These are phyloP conservation scores for Leucaena leucocephala DNA, from an alignment of 306 rosid genomes.

Conservation along the genomic window DNA sequence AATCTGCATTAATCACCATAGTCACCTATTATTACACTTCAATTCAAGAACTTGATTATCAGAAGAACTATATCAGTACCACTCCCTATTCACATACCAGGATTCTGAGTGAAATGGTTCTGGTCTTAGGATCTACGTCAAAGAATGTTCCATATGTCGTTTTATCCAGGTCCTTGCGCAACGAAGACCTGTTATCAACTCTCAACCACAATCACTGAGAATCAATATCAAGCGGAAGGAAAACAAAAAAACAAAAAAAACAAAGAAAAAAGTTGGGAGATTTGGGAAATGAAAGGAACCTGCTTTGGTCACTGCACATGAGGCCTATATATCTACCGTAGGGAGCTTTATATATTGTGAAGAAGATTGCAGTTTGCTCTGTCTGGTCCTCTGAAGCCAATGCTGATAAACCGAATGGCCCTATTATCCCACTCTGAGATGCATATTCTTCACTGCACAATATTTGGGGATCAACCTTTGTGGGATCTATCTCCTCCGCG, in stretches of 20 bases:
- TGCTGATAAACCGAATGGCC: slow-evolving; percentile 71
- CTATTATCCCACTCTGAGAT: slow-evolving; percentile 44
- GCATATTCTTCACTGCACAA: slow-evolving; percentile 52
- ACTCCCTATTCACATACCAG: slow-evolving; percentile 49
- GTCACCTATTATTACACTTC: background rate
- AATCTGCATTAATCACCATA: slow-evolving; percentile 52
- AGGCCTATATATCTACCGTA: slow-evolving; percentile 47
- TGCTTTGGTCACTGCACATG: slow-evolving; percentile 44
- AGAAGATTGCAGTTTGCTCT: slow-evolving; percentile 63
- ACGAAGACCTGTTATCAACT: slow-evolving; percentile 57
- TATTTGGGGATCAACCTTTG: slow-evolving; percentile 51
- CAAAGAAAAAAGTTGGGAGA: too few relatives aligned
- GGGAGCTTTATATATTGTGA: slow-evolving; percentile 46
- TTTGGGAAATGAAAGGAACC: too few relatives aligned
- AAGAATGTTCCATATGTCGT: slow-evolving; percentile 60
- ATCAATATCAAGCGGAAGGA: too few relatives aligned
- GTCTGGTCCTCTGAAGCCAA: slow-evolving; percentile 57
- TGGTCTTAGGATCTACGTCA: slow-evolving; percentile 44
- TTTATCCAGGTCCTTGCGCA: slow-evolving; percentile 50
- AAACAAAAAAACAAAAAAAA: too few relatives aligned
- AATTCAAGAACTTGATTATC: background rate
- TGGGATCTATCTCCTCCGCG: slow-evolving; percentile 47
- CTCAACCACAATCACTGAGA: background rate
- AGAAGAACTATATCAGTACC: background rate
- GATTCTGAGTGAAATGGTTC: slow-evolving; percentile 60